Conservation (phyloP, 108 stramenopile species). For the Cylindrotheca closterium region DNA sequence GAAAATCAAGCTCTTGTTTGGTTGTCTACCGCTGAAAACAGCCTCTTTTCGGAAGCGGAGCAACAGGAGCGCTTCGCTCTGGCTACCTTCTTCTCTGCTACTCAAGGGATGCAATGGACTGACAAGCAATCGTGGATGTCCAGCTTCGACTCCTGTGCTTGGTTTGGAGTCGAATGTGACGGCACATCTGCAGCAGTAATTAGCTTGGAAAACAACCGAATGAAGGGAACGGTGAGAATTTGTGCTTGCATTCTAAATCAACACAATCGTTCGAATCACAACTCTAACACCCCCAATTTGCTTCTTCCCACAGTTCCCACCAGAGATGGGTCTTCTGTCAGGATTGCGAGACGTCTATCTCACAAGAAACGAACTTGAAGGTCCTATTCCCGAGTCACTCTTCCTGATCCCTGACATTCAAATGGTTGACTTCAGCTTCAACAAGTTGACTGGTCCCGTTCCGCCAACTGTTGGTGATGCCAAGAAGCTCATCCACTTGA, state of each 20-base stretch:
- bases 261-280: no score
- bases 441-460: constrained; percentile 46
- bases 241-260: no score
- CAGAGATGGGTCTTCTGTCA: constrained; percentile 18
- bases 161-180: constrained; percentile 41
- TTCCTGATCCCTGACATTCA: constrained; percentile 13
- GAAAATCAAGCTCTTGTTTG: constrained; percentile 46
- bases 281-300: background rate
- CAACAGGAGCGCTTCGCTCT: constrained; percentile 31
- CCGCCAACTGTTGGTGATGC: constrained; percentile 44
- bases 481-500: constrained; percentile 36
- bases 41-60: constrained; percentile 9
- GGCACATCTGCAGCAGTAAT: background rate
- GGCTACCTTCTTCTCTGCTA: constrained; percentile 22
- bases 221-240: constrained; percentile 29
- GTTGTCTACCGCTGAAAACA: constrained; percentile 39
- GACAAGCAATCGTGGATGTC: constrained; percentile 17
- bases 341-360: constrained; percentile 13
- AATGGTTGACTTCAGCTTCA: constrained; percentile 30
- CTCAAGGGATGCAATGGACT: constrained; percentile 23
- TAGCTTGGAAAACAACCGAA: constrained; percentile 14
- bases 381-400: constrained; percentile 23
- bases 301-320: constrained; percentile 23
- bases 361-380: constrained; percentile 20
- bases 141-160: constrained; percentile 19